Percentiles rank a stretch among this genome's conserved stretches.
phyloP scores from a whole-genome alignment of 2,329 filamentous ascomycete genomes.

The Nemania serpens region DNA sequence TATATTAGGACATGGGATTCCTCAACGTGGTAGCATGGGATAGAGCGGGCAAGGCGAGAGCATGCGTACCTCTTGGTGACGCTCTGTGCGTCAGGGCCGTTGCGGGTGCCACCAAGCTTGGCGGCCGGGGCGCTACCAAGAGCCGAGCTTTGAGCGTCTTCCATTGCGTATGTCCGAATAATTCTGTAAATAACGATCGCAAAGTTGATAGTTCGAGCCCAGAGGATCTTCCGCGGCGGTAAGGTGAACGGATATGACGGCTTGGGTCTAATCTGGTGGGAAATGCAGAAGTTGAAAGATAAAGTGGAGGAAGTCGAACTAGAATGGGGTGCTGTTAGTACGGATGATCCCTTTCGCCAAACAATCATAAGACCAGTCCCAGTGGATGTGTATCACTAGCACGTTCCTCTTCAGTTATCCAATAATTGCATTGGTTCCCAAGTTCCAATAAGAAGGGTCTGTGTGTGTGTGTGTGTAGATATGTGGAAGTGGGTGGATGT shows the following conservation, averaged over 20 bases:
- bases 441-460: constrained; percentile 4
- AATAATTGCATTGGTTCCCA: neutral
- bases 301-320: constrained; percentile 30
- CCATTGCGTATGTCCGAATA: constrained; percentile 58
- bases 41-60: neutral
- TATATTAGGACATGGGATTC: too few species aligned
- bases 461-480: neutral
- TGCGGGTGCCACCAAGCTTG: constrained; percentile 63
- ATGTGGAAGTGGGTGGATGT: neutral
- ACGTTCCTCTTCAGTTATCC: neutral
- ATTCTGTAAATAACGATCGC: constrained; percentile 1
- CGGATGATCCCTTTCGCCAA: constrained; percentile 19
- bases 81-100: constrained; percentile 69
- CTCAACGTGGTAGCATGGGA: too few species aligned
- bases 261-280: constrained; percentile 18
- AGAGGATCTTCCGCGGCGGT: neutral
- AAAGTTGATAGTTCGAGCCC: neutral
- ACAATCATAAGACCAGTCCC: constrained; percentile 3
- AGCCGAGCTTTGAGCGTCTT: constrained; percentile 70
- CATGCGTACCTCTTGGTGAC: constrained; percentile 72
- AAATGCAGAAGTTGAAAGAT: constrained; percentile 26
- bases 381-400: neutral
- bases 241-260: constrained; percentile 21
- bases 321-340: constrained; percentile 35
- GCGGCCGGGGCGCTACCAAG: constrained; percentile 65